These are phyloP conservation scores for Wallacemonas rigidus DNA, from an alignment of 208 protist species.

Conservation along the genomic window DNA sequence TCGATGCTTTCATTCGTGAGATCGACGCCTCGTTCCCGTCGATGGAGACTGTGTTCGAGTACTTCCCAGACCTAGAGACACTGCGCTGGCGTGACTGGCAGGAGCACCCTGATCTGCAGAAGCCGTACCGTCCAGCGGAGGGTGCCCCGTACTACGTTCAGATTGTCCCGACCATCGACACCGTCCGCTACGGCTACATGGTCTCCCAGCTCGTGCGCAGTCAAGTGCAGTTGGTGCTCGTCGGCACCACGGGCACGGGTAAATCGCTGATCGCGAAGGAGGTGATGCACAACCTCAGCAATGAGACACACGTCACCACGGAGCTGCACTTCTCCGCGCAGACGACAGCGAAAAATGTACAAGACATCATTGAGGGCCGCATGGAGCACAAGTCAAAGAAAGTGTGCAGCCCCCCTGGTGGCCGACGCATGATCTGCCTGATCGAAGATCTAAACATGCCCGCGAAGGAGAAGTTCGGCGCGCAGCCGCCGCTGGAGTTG, in stretches of 20 bases:
- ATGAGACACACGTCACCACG: constrained; percentile 83
- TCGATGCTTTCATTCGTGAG: constrained; percentile 94
- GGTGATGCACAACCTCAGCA: constrained; percentile 81
- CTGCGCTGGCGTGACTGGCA: constrained; percentile 94
- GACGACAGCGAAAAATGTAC: constrained; percentile 93
- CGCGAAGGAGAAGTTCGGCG: constrained; percentile 96
- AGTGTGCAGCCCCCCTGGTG: constrained; percentile 93
- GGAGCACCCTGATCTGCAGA: constrained; percentile 89
- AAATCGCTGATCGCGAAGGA: constrained; percentile 95
- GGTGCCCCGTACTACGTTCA: constrained; percentile 94
- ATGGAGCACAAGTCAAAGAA: constrained; percentile 98
- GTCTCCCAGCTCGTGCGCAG: constrained; percentile 88
- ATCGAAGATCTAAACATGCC: constrained; percentile 99
- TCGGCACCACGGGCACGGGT: constrained; percentile 96
- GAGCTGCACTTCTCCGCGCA: constrained; percentile 97
- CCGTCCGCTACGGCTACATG: constrained; percentile 95
- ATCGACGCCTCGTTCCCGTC: constrained; percentile 95
- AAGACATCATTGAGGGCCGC: constrained; percentile 96
- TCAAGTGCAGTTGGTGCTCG: constrained; percentile 90
- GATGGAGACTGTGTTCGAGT: constrained; percentile 98
- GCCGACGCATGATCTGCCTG: constrained; percentile 95
- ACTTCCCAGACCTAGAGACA: constrained; percentile 93
- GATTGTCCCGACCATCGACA: constrained; percentile 98
- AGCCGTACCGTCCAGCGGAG: constrained; percentile 78
- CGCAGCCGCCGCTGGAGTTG: constrained; percentile 97